A percentile compares a stretch with the other conserved stretches of the same genome.
phyloP scores from a whole-genome alignment of 345 rosid species.

The Salix arbutifolia region DNA sequence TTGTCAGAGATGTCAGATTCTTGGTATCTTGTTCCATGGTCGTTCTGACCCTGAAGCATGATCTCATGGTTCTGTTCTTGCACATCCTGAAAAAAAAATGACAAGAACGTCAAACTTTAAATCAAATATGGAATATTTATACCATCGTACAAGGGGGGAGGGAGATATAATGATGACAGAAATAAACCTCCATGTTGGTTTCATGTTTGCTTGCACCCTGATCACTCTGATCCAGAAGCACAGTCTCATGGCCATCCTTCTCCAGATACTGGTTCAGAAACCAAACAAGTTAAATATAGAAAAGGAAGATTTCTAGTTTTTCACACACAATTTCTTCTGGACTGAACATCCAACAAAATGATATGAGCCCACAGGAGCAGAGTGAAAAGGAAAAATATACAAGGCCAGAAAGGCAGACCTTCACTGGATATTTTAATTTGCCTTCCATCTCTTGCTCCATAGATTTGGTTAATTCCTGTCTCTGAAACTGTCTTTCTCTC shows the following conservation, averaged over 20 bases:
- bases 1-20: not conserved
- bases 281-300: not conserved
- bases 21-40: conserved; percentile 1
- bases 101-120: conserved; percentile 1
- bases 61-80: conserved; percentile 22
- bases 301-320: not conserved
- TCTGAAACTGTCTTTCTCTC: conserved; percentile 53
- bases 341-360: not conserved
- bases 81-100: conserved; percentile 29
- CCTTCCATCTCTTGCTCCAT: conserved; percentile 61
- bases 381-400: not conserved
- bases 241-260: conserved; percentile 22
- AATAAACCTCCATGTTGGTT: conserved; percentile 14
- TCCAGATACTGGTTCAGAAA: conserved; percentile 34
- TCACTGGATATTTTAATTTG: conserved; percentile 31
- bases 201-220: conserved; percentile 7
- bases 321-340: not conserved
- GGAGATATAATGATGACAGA: not conserved
- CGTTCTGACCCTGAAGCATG: conserved; percentile 29
- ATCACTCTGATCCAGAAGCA: conserved; percentile 26
- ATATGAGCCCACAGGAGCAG: not conserved
- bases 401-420: conserved; percentile 41
- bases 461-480: conserved; percentile 40
- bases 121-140: not conserved
- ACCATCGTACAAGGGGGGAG: not conserved